Percentiles rank a stretch among this genome's conserved stretches.
Evolutionary conservation across 2,329 filamentous ascomycete genomes (phyloP).

Genomic region (Aspergillus novoparasiticus): DNA sequence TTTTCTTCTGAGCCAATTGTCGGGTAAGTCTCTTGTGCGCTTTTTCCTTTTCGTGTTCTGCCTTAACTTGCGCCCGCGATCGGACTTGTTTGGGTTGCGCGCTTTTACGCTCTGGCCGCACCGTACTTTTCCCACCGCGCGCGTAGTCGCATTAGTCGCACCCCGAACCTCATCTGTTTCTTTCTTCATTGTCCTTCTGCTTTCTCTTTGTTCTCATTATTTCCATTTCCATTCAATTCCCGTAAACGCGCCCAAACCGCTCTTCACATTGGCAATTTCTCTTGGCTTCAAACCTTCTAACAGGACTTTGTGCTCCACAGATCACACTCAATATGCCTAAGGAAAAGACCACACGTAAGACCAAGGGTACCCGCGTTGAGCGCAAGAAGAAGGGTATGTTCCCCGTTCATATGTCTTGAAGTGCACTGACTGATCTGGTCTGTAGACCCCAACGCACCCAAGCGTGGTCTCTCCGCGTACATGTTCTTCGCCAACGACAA

Average conservation of each 20-base stretch:
- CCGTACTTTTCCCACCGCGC: constrained; percentile 13
- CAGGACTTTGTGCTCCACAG: constrained; percentile 16
- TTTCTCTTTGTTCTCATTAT: constrained; percentile 10
- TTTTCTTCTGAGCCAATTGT: constrained; percentile 17
- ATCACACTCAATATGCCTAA: constrained; percentile 63
- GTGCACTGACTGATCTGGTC: constrained; percentile 19
- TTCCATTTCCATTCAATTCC: background rate
- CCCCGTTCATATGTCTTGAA: background rate
- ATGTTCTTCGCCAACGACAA: constrained; percentile 99
- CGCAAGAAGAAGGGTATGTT: constrained; percentile 73
- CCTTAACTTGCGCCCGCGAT: constrained; percentile 27
- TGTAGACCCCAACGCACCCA: constrained; percentile 92
- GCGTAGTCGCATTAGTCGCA: constrained; percentile 10
- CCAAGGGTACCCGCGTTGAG: constrained; percentile 56
- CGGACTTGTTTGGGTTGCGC: constrained; percentile 22
- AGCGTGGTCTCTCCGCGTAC: constrained; percentile 98
- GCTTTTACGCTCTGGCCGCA: constrained; percentile 17
- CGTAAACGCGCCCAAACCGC: background rate
- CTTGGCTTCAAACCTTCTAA: constrained; percentile 12
- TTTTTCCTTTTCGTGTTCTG: constrained; percentile 20
- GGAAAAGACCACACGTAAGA: constrained; percentile 65
- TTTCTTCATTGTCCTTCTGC: constrained; percentile 17
- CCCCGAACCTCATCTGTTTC: constrained; percentile 10
- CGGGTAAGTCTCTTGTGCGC: constrained; percentile 23
- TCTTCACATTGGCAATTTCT: background rate